A percentile compares a stretch with the other conserved stretches of the same genome.
These are phyloP conservation scores for Protomyces arabidopsidicola DNA, from an alignment of 1,139 yeast genomes.

Conservation along the genomic window DNA sequence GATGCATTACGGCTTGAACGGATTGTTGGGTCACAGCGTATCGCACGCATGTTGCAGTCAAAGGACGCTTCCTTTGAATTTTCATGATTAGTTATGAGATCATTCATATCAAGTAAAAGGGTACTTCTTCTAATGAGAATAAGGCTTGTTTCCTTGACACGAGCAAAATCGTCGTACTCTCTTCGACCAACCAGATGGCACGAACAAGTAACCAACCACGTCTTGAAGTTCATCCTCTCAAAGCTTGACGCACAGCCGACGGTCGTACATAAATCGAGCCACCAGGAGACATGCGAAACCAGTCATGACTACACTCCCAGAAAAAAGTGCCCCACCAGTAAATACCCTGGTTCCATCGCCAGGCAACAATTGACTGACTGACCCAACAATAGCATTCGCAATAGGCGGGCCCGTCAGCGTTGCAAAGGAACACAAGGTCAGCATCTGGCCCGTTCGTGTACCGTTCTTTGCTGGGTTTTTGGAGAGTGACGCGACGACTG, in stretches of 20 bases:
- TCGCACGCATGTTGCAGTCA: slow-evolving; percentile 39
- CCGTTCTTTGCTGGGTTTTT: slow-evolving; percentile 48
- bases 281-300: background rate
- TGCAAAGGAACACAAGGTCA: slow-evolving; percentile 47
- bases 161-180: too few species aligned
- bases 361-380: background rate
- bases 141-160: too few species aligned
- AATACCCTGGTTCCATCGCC: background rate
- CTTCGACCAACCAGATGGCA: too few species aligned
- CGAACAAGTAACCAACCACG: too few species aligned
- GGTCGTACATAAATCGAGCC: background rate
- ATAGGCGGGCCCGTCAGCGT: slow-evolving; percentile 53
- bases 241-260: background rate
- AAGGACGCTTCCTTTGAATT: slow-evolving; percentile 35
- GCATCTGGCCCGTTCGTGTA: slow-evolving; percentile 57
- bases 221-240: too few species aligned
- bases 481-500: slow-evolving; percentile 49
- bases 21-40: slow-evolving; percentile 74
- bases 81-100: slow-evolving; percentile 20
- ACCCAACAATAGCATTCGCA: slow-evolving; percentile 47
- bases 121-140: too few species aligned
- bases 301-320: background rate
- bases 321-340: background rate
- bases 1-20: slow-evolving; percentile 78
- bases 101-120: too few species aligned